Conservation (phyloP, 805 yeast genomes). For the Candida ulmi region DNA sequence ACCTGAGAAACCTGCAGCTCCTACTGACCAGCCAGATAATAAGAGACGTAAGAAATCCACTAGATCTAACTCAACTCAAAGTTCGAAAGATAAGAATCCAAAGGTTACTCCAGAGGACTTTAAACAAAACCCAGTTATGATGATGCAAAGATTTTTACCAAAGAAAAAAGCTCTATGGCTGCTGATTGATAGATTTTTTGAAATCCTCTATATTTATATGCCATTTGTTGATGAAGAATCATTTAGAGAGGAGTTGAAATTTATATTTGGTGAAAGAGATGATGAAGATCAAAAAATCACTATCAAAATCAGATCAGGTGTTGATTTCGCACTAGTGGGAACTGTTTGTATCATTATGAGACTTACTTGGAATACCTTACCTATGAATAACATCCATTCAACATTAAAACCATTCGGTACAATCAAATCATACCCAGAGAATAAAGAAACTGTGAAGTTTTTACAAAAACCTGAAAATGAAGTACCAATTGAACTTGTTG, state of each 20-base stretch:
- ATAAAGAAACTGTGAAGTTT: slow-evolving; percentile 9
- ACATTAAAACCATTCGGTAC: slow-evolving; percentile 9
- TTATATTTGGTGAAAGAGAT: slow-evolving; percentile 38
- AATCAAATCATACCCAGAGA: slow-evolving; percentile 18
- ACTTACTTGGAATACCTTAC: slow-evolving; percentile 51
- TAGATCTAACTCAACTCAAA: slow-evolving; percentile 14
- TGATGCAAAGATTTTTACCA: slow-evolving; percentile 45
- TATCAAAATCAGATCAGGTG: slow-evolving; percentile 27
- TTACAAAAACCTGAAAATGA: slow-evolving; percentile 36
- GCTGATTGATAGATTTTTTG: slow-evolving; percentile 54
- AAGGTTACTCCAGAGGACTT: slow-evolving; percentile 16
- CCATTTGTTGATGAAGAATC: slow-evolving; percentile 61
- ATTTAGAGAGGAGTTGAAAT: slow-evolving; percentile 36
- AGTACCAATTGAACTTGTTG: slow-evolving; percentile 35
- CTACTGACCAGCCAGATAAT: not conserved
- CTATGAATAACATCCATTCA: slow-evolving; percentile 28
- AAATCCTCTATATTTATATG: slow-evolving; percentile 53
- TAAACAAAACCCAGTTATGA: slow-evolving; percentile 22
- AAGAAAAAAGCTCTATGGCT: slow-evolving; percentile 48
- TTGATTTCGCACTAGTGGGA: slow-evolving; percentile 45
- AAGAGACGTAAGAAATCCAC: slow-evolving; percentile 6
- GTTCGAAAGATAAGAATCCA: slow-evolving; percentile 1
- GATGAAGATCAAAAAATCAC: slow-evolving; percentile 25
- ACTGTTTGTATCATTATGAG: slow-evolving; percentile 46
- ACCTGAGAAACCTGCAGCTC: not conserved